Conservation (phyloP, 495 filamentous ascomycete genomes). For the Hypoxylon perforatum region DNA sequence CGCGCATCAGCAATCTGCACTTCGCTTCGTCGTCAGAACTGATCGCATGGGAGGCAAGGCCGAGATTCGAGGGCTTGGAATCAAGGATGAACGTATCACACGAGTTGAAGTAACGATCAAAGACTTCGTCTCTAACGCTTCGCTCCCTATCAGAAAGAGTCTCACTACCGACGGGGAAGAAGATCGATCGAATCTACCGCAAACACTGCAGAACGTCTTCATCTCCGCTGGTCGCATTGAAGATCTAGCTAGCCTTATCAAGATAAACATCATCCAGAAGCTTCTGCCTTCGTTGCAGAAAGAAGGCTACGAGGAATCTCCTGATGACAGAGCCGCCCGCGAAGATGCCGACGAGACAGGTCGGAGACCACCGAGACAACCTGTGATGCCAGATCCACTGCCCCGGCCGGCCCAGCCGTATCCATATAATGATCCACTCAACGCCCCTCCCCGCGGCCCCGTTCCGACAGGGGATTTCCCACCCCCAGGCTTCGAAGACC, state of each 20-base stretch:
- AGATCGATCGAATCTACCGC: constrained; percentile 52
- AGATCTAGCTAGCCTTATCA: constrained; percentile 75
- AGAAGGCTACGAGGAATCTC: constrained; percentile 76
- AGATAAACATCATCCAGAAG: constrained; percentile 81
- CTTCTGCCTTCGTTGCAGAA: constrained; percentile 79
- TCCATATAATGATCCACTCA: constrained; percentile 68
- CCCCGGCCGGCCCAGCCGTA: constrained; percentile 68
- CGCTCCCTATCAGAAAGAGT: constrained; percentile 60
- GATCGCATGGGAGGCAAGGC: constrained; percentile 85
- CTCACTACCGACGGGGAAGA: constrained; percentile 50
- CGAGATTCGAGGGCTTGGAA: constrained; percentile 79
- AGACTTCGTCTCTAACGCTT: constrained; percentile 74
- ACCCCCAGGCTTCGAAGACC: constrained; percentile 93
- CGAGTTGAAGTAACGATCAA: constrained; percentile 78
- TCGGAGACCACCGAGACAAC: constrained; percentile 56
- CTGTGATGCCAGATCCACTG: constrained; percentile 38
- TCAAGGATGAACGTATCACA: constrained; percentile 83
- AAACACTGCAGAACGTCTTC: constrained; percentile 74
- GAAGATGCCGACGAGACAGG: constrained; percentile 51
- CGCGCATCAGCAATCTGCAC: constrained; percentile 86
- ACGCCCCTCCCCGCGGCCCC: constrained; percentile 69
- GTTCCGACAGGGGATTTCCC: constrained; percentile 81
- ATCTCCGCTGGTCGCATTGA: constrained; percentile 74
- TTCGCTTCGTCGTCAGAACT: constrained; percentile 84
- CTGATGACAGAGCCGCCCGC: constrained; percentile 46